These are phyloP conservation scores for Rhodotorula mucilaginosa DNA, from an alignment of 1,284 basidiomycete species.

Conservation along the genomic window DNA sequence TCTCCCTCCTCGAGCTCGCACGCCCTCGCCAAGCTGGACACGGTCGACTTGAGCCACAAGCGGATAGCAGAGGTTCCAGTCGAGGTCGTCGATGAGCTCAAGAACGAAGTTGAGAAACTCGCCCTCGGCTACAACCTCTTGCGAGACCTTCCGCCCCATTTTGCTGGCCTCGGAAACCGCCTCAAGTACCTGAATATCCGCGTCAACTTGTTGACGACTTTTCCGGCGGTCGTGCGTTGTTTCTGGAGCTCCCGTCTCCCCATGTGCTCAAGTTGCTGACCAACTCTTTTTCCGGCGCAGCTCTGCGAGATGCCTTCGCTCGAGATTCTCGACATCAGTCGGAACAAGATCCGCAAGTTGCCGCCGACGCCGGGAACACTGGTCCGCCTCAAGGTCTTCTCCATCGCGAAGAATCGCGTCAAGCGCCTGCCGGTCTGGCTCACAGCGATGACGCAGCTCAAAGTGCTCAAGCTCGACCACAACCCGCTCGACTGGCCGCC, in stretches of 20 bases:
- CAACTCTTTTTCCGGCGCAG: constrained; percentile 52
- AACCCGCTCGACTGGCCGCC: constrained; percentile 84
- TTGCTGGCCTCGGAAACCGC: constrained; percentile 65
- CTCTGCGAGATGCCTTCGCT: constrained; percentile 79
- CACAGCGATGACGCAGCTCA: constrained; percentile 67
- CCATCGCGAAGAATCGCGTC: constrained; percentile 80
- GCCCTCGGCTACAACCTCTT: constrained; percentile 84
- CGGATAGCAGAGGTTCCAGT: constrained; percentile 70
- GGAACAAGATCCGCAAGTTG: constrained; percentile 81
- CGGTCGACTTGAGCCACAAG: constrained; percentile 75
- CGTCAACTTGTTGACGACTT: constrained; percentile 76
- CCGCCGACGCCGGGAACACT: constrained; percentile 79
- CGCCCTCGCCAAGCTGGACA: constrained; percentile 51
- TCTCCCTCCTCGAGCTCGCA: neutral
- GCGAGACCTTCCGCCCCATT: constrained; percentile 72
- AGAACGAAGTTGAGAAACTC: constrained; percentile 72
- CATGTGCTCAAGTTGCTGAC: constrained; percentile 8
- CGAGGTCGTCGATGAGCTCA: constrained; percentile 70
- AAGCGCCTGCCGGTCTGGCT: constrained; percentile 76
- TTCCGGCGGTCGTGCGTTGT: constrained; percentile 77
- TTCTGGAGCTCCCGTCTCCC: neutral
- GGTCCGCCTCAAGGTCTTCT: constrained; percentile 76
- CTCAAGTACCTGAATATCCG: constrained; percentile 91
- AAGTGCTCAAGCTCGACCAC: constrained; percentile 80
- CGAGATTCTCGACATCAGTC: constrained; percentile 91